Evolutionary conservation across 2,329 filamentous ascomycete genomes (phyloP).

Genomic region (Chaetomium strumarium): DNA sequence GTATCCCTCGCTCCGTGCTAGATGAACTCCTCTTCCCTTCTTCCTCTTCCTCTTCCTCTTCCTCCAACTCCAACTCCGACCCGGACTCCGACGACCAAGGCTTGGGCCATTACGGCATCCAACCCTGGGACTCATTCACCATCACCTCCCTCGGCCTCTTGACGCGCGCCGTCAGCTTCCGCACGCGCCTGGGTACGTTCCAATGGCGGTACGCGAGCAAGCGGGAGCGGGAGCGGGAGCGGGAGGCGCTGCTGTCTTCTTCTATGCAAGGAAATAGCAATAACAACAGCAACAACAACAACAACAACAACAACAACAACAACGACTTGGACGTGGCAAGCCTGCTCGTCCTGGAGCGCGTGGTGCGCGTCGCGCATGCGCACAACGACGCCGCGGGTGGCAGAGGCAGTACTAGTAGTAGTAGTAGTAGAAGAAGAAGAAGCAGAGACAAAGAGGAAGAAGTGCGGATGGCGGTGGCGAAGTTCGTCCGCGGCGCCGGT

Average conservation of each 20-base stretch:
- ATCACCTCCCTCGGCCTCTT: constrained; percentile 35
- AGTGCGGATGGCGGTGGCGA: constrained; percentile 34
- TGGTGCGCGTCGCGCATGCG: constrained; percentile 31
- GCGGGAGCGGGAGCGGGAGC: constrained; percentile 41
- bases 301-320: constrained; percentile 18
- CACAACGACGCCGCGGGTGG: neutral
- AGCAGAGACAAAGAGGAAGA: constrained; percentile 19
- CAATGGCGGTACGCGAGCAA: constrained; percentile 51
- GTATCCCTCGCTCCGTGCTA: constrained; percentile 15
- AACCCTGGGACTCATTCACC: constrained; percentile 25
- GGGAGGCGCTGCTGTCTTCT: too few species aligned
- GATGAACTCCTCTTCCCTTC: constrained; percentile 11
- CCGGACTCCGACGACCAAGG: neutral
- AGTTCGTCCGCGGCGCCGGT: constrained; percentile 37
- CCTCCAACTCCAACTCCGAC: too few species aligned
- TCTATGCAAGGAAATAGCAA: too few species aligned
- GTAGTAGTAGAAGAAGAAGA: too few species aligned
- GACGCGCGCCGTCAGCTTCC: constrained; percentile 43
- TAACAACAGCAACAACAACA: too few species aligned
- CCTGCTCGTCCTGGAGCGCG: constrained; percentile 47
- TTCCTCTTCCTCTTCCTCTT: too few species aligned
- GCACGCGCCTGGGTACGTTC: constrained; percentile 44
- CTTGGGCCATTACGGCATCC: neutral
- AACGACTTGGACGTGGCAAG: constrained; percentile 20
- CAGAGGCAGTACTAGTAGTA: neutral